Conservation (phyloP, 352 stramenopile species). For the Globisporangium sylvaticum region DNA sequence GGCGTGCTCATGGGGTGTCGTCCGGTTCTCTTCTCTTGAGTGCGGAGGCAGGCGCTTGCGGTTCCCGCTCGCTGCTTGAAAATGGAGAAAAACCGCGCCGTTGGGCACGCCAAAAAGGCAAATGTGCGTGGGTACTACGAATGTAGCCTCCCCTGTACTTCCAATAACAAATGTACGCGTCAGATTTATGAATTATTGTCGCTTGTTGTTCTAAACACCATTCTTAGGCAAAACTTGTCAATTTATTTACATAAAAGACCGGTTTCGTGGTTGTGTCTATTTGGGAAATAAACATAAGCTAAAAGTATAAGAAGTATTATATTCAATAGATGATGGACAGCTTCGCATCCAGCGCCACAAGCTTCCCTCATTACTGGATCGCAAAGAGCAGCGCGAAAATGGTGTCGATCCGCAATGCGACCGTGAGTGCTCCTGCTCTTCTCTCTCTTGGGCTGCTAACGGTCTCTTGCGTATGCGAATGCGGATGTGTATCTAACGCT, state of each 20-base stretch:
- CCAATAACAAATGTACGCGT: too few species aligned
- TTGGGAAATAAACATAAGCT: too few species aligned
- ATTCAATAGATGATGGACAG: too few species aligned
- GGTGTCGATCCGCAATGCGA: constrained; percentile 95
- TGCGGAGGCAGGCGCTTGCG: not conserved
- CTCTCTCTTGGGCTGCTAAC: not conserved
- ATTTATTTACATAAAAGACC: too few species aligned
- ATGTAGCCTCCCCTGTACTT: not conserved
- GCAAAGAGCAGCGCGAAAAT: constrained; percentile 42
- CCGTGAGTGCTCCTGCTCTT: constrained; percentile 32
- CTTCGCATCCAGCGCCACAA: too few species aligned
- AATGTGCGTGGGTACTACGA: not conserved
- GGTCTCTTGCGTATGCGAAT: not conserved
- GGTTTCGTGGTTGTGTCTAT: too few species aligned
- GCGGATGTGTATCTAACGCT: not conserved
- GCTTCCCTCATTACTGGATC: constrained; percentile 17
- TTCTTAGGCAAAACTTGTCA: too few species aligned
- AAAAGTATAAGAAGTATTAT: too few species aligned
- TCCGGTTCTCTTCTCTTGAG: constrained; percentile 11
- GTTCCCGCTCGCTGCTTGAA: not conserved
- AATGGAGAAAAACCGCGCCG: constrained; percentile 4
- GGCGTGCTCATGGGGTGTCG: constrained; percentile 31
- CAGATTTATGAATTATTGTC: too few species aligned
- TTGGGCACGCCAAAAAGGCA: not conserved
- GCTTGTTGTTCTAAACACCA: too few species aligned